Evolutionary conservation across 129 eudicot species (phyloP).

Genomic region (Deinandra increscens): DNA sequence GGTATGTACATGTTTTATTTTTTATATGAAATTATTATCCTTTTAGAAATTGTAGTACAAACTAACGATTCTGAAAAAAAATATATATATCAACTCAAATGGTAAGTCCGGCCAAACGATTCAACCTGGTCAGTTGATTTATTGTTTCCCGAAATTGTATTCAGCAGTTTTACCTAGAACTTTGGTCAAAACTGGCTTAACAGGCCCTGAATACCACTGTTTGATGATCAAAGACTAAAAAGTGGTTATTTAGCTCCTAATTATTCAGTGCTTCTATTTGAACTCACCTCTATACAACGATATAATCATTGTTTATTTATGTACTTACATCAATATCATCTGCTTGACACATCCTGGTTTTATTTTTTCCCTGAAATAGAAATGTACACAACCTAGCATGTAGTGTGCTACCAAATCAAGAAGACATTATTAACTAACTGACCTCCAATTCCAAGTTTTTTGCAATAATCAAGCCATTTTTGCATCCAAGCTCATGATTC

Average conservation of each 20-base stretch:
- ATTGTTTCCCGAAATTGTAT: background rate
- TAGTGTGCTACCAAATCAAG: slow-evolving; percentile 1
- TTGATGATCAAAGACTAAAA: background rate
- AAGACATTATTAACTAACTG: slow-evolving; percentile 14
- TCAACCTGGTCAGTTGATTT: background rate
- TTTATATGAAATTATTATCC: too few species aligned
- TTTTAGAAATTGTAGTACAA: too few species aligned
- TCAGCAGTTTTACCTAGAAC: background rate
- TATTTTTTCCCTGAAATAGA: slow-evolving; percentile 40
- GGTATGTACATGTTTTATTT: too few species aligned
- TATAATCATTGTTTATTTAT: background rate
- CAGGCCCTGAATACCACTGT: background rate
- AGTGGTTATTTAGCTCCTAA: background rate
- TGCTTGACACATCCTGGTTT: slow-evolving; percentile 21
- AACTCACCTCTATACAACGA: background rate
- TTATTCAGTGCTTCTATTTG: background rate
- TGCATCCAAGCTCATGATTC: slow-evolving; percentile 62
- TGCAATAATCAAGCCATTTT: slow-evolving; percentile 45
- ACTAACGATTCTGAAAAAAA: too few species aligned
- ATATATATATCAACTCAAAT: too few species aligned
- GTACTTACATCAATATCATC: slow-evolving; percentile 32
- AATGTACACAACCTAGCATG: background rate
- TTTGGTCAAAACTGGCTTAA: background rate
- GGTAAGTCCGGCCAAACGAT: too few species aligned
- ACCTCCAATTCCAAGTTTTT: slow-evolving; percentile 49